phyloP scores from a whole-genome alignment of 1,284 basidiomycete species.

The Irpex rosettiformis region DNA sequence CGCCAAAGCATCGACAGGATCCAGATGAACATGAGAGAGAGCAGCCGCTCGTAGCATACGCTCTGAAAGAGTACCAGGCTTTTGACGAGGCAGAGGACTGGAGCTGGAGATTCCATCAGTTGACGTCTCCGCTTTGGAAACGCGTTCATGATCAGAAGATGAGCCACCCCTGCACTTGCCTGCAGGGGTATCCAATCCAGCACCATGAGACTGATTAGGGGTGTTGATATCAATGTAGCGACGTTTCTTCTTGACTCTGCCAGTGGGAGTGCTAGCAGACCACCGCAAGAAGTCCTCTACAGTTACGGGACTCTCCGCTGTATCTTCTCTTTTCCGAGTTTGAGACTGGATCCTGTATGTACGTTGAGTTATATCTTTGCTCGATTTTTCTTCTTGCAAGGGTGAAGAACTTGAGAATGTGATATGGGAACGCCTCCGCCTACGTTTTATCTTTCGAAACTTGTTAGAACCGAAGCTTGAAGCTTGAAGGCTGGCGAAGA shows the following conservation, averaged over 20 bases:
- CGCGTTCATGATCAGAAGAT: neutral
- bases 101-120: conserved; percentile 1
- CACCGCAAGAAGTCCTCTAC: conserved; percentile 20
- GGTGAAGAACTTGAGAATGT: neutral
- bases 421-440: neutral
- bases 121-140: neutral
- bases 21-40: conserved; percentile 20
- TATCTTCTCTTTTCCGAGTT: neutral
- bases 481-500: no score
- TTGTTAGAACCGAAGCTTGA: no score
- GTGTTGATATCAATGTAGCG: neutral
- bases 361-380: neutral
- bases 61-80: conserved; percentile 18
- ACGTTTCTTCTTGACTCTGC: neutral
- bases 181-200: neutral
- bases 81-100: conserved; percentile 12
- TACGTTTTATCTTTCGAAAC: neutral
- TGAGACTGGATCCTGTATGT: neutral
- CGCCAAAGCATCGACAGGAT: conserved; percentile 1
- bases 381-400: neutral
- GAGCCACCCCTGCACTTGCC: neutral
- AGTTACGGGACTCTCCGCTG: conserved; percentile 9
- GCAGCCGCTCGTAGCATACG: conserved; percentile 25
- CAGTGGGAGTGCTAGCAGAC: conserved; percentile 7
- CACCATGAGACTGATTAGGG: neutral